A percentile compares a stretch with the other conserved stretches of the same genome.
phyloP scores from a whole-genome alignment of 2,329 filamentous ascomycete genomes.

The Claviceps citrina region DNA sequence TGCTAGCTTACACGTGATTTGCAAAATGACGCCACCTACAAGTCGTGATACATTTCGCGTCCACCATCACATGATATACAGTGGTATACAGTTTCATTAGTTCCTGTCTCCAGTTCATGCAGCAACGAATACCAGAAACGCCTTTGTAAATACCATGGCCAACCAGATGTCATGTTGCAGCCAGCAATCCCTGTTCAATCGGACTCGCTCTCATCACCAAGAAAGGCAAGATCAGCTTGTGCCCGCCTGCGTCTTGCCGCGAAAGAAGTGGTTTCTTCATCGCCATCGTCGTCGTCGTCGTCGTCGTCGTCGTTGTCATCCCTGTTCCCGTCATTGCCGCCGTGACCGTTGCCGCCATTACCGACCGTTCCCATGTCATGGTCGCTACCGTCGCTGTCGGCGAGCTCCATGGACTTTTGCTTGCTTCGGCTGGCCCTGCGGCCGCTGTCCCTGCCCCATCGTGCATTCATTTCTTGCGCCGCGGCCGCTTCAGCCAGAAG shows the following conservation, averaged over 20 bases:
- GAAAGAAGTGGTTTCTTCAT: slow-evolving; percentile 19
- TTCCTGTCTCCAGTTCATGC: neutral
- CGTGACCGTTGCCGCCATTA: slow-evolving; percentile 9
- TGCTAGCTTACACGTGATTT: neutral
- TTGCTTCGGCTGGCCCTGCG: slow-evolving; percentile 27
- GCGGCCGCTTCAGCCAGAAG: slow-evolving; percentile 70
- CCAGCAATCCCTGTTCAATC: slow-evolving; percentile 24
- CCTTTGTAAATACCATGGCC: neutral
- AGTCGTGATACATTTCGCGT: neutral
- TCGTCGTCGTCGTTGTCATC: slow-evolving; percentile 14
- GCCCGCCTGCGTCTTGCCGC: slow-evolving; percentile 32
- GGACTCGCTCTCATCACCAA: slow-evolving; percentile 54
- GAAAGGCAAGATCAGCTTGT: slow-evolving; percentile 44
- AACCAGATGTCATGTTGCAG: neutral
- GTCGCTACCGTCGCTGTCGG: slow-evolving; percentile 18
- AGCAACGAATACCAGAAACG: neutral
- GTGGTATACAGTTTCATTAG: neutral
- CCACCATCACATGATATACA: neutral
- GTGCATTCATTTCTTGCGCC: slow-evolving; percentile 64
- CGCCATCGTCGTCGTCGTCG: slow-evolving; percentile 15
- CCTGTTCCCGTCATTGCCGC: slow-evolving; percentile 13
- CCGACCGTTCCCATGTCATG: slow-evolving; percentile 7
- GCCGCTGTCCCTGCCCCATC: slow-evolving; percentile 49
- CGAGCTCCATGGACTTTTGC: slow-evolving; percentile 15
- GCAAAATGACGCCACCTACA: neutral